Evolutionary conservation across 2,329 filamentous ascomycete species (phyloP).

Genomic region (Emericellopsis cladophorae): DNA sequence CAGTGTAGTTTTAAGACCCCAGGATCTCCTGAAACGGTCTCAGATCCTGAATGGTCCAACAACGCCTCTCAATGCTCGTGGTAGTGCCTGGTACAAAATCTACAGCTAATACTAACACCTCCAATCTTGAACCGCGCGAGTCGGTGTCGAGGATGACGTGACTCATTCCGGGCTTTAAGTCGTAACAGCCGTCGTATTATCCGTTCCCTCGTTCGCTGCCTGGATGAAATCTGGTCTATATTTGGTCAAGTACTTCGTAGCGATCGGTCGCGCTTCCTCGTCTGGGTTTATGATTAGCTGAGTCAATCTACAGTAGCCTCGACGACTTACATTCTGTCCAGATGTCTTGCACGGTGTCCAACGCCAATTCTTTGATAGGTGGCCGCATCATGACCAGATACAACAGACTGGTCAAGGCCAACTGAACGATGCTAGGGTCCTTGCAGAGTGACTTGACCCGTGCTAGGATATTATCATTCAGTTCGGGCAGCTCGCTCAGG

Average conservation of each 20-base stretch:
- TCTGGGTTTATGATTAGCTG: conserved; percentile 24
- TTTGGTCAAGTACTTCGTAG: conserved; percentile 48
- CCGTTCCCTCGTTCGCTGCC: conserved; percentile 10
- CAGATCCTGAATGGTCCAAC: no score
- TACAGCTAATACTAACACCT: not conserved
- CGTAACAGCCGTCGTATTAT: conserved; percentile 3
- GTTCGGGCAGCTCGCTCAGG: conserved; percentile 76
- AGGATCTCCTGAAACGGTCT: no score
- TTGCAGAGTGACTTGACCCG: conserved; percentile 57
- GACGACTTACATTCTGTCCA: conserved; percentile 49
- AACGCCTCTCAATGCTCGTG: no score
- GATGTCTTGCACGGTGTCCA: conserved; percentile 54
- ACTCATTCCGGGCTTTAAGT: no score
- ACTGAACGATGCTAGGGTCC: conserved; percentile 50
- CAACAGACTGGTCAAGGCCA: conserved; percentile 51
- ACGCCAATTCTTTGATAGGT: conserved; percentile 47
- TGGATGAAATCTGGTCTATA: conserved; percentile 42
- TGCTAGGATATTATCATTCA: conserved; percentile 59
- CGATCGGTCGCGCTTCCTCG: conserved; percentile 50
- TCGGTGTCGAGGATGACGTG: no score
- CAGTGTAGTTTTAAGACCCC: no score
- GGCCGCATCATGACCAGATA: conserved; percentile 58
- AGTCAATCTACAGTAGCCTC: no score
- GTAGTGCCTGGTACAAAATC: no score
- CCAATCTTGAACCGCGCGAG: conserved; percentile 1